Evolutionary conservation across 1,139 yeast genomes (phyloP), one percentile per base, ranked within the genome.

Genomic region (Kodamaea derodonti): DNA sequence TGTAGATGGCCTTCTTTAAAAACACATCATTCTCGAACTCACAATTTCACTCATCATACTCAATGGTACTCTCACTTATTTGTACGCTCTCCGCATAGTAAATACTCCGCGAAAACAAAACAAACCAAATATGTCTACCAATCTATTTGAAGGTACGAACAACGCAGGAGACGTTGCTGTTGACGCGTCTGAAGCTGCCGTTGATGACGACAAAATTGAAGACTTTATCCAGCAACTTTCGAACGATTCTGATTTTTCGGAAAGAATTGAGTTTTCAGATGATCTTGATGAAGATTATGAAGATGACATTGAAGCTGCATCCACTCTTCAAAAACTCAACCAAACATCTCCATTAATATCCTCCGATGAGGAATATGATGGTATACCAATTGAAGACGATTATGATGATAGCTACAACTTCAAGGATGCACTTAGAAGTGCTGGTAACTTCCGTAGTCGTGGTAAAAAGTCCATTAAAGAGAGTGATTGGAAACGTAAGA

Each of bases 371-470:
- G 60, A 51, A 4, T 43, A 45, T 18, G 62, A 49, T 14, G 59
- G 49, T 4, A 30, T 39, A 4, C 46, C 49, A 23, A 47, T 51
- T 8, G 62, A 62, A 28, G 69, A 65, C 39, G 69, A 66, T 33
- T 58, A 61, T 27, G 69, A 69, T 39, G 78, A 70, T 20, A 68
- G 63, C 28, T 68, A 62, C 40, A 65, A 64, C 33, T 77, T 80
- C 42, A 67, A 74, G 58, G 80, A 80, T 48, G 83, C 83, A 1
- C 64, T 83, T 36, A 63, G 84, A 50, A 75, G 74, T 44, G 83
- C 84, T 3, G 71, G 80, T 41, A 73, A 78, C 48, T 79, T 81
- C 56, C 70, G 67, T 46, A 63, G 68, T 4, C 75, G 72, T 48
- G 9, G 9, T 18, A 69, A 68, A 41, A 61, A 60, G 35, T 50